Evolutionary conservation across 768 basidiomycete species (phyloP).

Genomic region (Auriculariales sp.): DNA sequence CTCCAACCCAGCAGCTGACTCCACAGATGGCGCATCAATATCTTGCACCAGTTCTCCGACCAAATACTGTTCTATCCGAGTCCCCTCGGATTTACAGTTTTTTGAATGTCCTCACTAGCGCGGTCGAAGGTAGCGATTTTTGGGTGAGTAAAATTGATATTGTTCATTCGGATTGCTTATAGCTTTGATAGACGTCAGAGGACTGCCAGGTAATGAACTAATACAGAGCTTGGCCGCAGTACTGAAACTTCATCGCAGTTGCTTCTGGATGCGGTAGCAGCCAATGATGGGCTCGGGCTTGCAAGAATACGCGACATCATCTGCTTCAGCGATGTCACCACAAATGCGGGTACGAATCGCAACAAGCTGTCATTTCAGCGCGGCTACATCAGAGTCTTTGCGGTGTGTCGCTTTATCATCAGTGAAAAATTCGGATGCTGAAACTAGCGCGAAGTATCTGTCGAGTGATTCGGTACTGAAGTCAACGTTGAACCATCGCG

Average conservation of each 20-base stretch:
- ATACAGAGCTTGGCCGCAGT: constrained; percentile 2
- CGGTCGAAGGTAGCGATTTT: constrained; percentile 7
- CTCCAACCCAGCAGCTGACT: constrained; percentile 12
- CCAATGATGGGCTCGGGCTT: constrained; percentile 24
- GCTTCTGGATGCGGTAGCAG: constrained; percentile 25
- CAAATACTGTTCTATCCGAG: constrained; percentile 28
- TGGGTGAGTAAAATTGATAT: constrained; percentile 11
- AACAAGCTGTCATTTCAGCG: constrained; percentile 41
- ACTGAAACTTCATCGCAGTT: constrained; percentile 16
- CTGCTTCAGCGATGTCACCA: constrained; percentile 23
- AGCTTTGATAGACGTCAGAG: constrained; percentile 23
- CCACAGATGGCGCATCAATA: constrained; percentile 34
- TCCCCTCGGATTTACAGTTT: constrained; percentile 34
- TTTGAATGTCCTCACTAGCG: constrained; percentile 8
- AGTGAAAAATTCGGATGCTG: neutral
- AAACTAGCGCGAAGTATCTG: constrained; percentile 27
- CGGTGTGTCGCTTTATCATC: constrained; percentile 18
- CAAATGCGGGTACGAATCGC: constrained; percentile 19
- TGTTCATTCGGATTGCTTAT: constrained; percentile 9
- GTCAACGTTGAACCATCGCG: constrained; percentile 33
- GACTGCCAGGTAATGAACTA: constrained; percentile 33
- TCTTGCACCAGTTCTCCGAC: no score
- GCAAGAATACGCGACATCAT: constrained; percentile 36
- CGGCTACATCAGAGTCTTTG: constrained; percentile 38
- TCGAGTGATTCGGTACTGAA: constrained; percentile 45